These are phyloP conservation scores for Thalassiosira pacifica DNA, from an alignment of 352 stramenopile genomes.

Conservation along the genomic window DNA sequence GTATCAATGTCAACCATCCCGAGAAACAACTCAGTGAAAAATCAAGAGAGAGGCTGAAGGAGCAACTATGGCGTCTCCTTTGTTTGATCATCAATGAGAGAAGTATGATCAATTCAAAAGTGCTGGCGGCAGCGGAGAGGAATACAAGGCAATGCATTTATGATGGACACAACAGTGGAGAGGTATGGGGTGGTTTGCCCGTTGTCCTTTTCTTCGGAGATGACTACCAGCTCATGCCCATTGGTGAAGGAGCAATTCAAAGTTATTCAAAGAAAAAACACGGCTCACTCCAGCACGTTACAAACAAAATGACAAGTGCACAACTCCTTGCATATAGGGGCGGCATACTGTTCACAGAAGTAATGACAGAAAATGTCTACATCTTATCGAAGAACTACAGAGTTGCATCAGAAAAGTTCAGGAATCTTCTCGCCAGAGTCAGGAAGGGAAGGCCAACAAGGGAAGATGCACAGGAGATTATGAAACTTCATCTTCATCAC, in stretches of 20 bases:
- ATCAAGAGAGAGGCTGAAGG: not conserved
- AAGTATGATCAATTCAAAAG: constrained; percentile 1
- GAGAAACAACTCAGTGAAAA: constrained; percentile 19
- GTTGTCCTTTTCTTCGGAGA: not conserved
- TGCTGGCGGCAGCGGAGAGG: not conserved
- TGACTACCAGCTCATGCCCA: constrained; percentile 34
- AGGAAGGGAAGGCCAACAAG: not conserved
- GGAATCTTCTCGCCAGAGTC: constrained; percentile 20
- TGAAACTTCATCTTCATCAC: constrained; percentile 18
- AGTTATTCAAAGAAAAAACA: constrained; percentile 25
- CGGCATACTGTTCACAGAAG: constrained; percentile 8
- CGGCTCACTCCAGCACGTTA: not conserved
- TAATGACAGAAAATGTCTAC: constrained; percentile 37
- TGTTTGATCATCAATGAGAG: not conserved
- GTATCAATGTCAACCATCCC: not conserved
- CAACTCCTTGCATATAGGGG: constrained; percentile 11
- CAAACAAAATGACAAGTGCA: constrained; percentile 7
- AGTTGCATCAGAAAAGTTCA: constrained; percentile 22
- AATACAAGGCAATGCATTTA: not conserved
- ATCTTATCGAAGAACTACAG: constrained; percentile 33
- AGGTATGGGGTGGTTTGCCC: not conserved
- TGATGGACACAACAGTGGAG: not conserved
- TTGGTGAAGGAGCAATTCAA: constrained; percentile 28
- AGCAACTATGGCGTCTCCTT: not conserved
- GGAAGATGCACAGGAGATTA: constrained; percentile 20